Conservation (phyloP, 352 stramenopile genomes). For the Pseudoperonospora humuli region DNA sequence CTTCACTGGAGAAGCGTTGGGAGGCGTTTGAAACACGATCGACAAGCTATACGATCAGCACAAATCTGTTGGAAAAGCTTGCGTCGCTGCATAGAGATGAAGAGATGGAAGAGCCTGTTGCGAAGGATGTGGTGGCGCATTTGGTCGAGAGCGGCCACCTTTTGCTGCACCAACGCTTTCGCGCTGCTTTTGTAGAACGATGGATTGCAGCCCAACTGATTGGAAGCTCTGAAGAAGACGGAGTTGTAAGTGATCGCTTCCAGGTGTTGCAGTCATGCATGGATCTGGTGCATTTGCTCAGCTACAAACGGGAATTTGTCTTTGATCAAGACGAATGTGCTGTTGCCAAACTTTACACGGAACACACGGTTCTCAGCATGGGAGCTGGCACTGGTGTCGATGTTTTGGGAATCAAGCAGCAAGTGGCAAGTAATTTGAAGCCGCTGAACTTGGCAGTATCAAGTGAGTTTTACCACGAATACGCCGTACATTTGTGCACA, state of each 20-base stretch:
- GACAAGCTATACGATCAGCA: slow-evolving; percentile 40
- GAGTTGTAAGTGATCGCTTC: slow-evolving; percentile 36
- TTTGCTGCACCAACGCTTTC: slow-evolving; percentile 62
- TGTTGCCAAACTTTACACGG: slow-evolving; percentile 68
- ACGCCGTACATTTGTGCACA: slow-evolving; percentile 42
- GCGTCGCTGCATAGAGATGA: slow-evolving; percentile 26
- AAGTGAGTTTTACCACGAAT: slow-evolving; percentile 66
- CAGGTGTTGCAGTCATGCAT: slow-evolving; percentile 62
- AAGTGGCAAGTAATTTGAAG: slow-evolving; percentile 65
- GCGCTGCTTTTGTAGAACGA: slow-evolving; percentile 68
- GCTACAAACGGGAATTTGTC: slow-evolving; percentile 84
- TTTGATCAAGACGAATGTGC: slow-evolving; percentile 59
- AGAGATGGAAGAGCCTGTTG: slow-evolving; percentile 47
- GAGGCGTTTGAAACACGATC: slow-evolving; percentile 44
- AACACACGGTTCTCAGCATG: slow-evolving; percentile 72
- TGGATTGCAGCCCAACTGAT: slow-evolving; percentile 44
- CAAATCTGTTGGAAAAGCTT: slow-evolving; percentile 47
- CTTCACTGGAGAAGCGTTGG: slow-evolving; percentile 40
- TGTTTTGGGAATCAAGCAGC: slow-evolving; percentile 57
- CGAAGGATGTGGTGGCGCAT: slow-evolving; percentile 40
- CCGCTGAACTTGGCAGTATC: slow-evolving; percentile 59
- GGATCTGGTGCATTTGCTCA: slow-evolving; percentile 77
- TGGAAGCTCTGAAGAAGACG: slow-evolving; percentile 40
- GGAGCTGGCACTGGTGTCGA: slow-evolving; percentile 49
- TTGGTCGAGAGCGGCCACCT: slow-evolving; percentile 54